These are phyloP conservation scores for Bauhinia variegata DNA, from an alignment of 306 rosid species.

Conservation along the genomic window DNA sequence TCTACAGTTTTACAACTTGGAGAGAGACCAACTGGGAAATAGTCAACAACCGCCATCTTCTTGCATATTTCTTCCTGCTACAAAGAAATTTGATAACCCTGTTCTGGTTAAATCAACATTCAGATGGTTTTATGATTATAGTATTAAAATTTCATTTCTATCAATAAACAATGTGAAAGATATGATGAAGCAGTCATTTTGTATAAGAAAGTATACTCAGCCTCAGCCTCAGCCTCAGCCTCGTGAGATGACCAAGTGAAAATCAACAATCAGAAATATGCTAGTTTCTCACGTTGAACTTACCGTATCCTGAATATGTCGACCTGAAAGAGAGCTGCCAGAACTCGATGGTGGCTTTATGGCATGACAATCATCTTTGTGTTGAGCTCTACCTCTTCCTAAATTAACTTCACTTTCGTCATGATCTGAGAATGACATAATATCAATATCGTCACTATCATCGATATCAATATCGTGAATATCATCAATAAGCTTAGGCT, in stretches of 20 bases:
- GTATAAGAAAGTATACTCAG: background rate
- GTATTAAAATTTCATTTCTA: conserved; percentile 39
- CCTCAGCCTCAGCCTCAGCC: no score
- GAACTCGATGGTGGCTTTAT: conserved; percentile 38
- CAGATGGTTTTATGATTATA: no score
- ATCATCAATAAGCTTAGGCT: no score
- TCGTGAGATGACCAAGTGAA: background rate
- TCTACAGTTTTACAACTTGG: conserved; percentile 48
- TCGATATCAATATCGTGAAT: no score
- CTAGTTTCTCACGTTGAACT: conserved; percentile 14
- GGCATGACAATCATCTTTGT: conserved; percentile 31
- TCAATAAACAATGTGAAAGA: conserved; percentile 2
- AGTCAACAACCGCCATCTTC: conserved; percentile 41
- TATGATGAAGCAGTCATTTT: background rate
- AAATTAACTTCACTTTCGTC: conserved; percentile 43
- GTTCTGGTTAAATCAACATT: conserved; percentile 4
- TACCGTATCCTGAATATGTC: conserved; percentile 35
- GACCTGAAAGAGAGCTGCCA: conserved; percentile 40
- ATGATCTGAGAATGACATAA: conserved; percentile 41
- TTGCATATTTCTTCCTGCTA: conserved; percentile 62
- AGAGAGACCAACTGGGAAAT: conserved; percentile 44
- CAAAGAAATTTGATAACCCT: background rate
- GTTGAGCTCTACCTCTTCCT: conserved; percentile 31
- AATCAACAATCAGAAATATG: background rate
- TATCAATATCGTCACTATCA: no score